Evolutionary conservation across 768 basidiomycete species (phyloP).

Genomic region (Porphyrellus cyaneotinctus): DNA sequence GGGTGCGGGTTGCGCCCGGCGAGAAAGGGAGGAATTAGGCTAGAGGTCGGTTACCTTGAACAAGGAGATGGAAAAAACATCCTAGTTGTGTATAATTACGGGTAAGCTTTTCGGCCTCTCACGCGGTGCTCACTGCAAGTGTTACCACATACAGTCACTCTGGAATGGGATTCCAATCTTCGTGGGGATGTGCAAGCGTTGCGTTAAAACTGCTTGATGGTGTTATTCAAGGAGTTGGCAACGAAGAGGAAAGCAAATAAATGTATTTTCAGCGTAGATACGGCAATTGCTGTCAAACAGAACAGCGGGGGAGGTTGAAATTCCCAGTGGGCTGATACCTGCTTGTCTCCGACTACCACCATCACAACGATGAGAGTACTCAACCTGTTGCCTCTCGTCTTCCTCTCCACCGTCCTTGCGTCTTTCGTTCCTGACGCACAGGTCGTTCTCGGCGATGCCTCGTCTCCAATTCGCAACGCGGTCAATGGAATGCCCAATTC

Average conservation of each 20-base stretch:
- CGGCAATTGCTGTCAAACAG: background rate
- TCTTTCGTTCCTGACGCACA: constrained; percentile 42
- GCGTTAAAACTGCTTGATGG: constrained; percentile 46
- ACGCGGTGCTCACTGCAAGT: background rate
- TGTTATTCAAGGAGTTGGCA: constrained; percentile 26
- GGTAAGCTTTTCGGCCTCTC: constrained; percentile 37
- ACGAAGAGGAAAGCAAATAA: background rate
- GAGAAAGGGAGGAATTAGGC: constrained; percentile 62
- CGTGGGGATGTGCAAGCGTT: constrained; percentile 58
- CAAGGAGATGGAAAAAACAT: constrained; percentile 29
- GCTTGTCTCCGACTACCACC: background rate
- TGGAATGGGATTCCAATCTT: constrained; percentile 60
- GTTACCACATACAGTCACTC: constrained; percentile 47
- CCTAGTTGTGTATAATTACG: constrained; percentile 62
- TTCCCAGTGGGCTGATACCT: background rate
- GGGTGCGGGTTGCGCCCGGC: constrained; percentile 65
- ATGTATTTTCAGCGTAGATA: background rate
- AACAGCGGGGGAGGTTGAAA: background rate
- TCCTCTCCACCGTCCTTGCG: constrained; percentile 34
- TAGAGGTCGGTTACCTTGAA: constrained; percentile 46
- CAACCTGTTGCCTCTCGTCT: constrained; percentile 33
- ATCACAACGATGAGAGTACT: constrained; percentile 39
- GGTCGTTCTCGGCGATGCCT: constrained; percentile 37
- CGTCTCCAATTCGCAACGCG: constrained; percentile 18
- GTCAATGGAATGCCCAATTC: constrained; percentile 38